Conservation (phyloP, 140 eudicot genomes). For the Flaveria floridana region DNA sequence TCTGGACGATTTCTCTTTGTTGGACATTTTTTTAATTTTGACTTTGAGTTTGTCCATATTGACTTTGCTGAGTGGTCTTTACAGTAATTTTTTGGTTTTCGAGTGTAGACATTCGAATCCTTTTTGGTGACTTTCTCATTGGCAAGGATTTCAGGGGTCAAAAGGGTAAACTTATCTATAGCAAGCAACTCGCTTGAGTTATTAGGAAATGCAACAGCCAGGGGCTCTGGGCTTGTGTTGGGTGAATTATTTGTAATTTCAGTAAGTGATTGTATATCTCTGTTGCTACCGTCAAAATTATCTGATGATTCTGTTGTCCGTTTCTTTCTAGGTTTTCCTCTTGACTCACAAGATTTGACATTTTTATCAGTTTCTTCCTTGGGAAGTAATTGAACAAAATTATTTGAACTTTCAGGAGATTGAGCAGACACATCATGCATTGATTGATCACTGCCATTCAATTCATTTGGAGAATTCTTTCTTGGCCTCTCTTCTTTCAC, state of each 20-base stretch:
- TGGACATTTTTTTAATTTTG: slow-evolving; percentile 31
- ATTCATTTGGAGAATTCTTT: slow-evolving; percentile 39
- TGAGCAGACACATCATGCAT: slow-evolving; percentile 6
- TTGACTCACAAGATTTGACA: slow-evolving; percentile 10
- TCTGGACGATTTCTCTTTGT: slow-evolving; percentile 18
- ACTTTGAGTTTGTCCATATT: slow-evolving; percentile 18
- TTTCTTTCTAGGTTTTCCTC: slow-evolving; percentile 41
- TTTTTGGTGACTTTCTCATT: slow-evolving; percentile 5
- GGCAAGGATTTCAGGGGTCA: slow-evolving; percentile 14
- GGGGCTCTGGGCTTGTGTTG: slow-evolving; percentile 33
- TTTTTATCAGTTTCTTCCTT: slow-evolving; percentile 16
- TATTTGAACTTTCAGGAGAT: slow-evolving; percentile 30
- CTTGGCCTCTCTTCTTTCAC: slow-evolving; percentile 54
- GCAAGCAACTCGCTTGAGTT: slow-evolving; percentile 23
- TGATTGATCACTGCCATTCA: background rate
- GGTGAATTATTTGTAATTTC: slow-evolving; percentile 27
- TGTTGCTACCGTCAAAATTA: slow-evolving; percentile 22
- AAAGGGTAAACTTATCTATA: slow-evolving; percentile 10
- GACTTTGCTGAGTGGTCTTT: slow-evolving; percentile 21
- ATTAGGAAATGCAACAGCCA: slow-evolving; percentile 41
- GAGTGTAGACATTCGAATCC: slow-evolving; percentile 5
- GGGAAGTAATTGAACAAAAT: slow-evolving; percentile 21
- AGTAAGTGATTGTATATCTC: slow-evolving; percentile 36
- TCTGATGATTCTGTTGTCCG: slow-evolving; percentile 32
- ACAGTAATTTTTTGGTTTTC: slow-evolving; percentile 19